A percentile compares a stretch with the other conserved stretches of the same genome.
Conservation (phyloP, 2,329 filamentous ascomycete species). For the Fusarium verrucosum region DNA sequence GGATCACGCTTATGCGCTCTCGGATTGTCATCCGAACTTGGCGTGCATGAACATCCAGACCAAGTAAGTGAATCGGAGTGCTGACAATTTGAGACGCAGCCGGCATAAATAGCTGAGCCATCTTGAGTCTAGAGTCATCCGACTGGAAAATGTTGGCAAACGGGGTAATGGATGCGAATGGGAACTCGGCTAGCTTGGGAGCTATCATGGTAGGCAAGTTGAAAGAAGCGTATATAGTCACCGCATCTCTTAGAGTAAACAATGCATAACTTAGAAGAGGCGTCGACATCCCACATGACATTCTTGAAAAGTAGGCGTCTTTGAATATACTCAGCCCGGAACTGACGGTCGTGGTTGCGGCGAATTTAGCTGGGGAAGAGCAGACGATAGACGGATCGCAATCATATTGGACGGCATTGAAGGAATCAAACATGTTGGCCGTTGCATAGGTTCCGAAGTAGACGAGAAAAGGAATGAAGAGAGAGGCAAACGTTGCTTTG, state of each 20-base stretch:
- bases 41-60: conserved; percentile 35
- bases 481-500: conserved; percentile 31
- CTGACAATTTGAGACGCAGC: conserved; percentile 38
- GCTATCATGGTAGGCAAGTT: conserved; percentile 39
- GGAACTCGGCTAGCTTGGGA: conserved; percentile 37
- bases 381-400: conserved; percentile 33
- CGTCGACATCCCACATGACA: conserved; percentile 25
- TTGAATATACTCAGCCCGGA: conserved; percentile 39
- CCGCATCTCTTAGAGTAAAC: conserved; percentile 37
- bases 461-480: conserved; percentile 41
- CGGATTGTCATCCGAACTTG: conserved; percentile 26
- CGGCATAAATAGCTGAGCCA: conserved; percentile 39
- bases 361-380: conserved; percentile 37
- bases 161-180: conserved; percentile 26
- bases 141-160: conserved; percentile 34
- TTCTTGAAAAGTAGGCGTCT: conserved; percentile 39
- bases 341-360: conserved; percentile 38
- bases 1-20: conserved; percentile 29
- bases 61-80: conserved; percentile 40
- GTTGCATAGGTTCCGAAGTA: conserved; percentile 44
- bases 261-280: conserved; percentile 38
- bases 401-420: conserved; percentile 32
- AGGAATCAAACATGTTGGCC: conserved; percentile 41
- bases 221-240: conserved; percentile 42
- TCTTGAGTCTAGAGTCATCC: conserved; percentile 37